A percentile compares a stretch with the other conserved stretches of the same genome.
phyloP scores from a whole-genome alignment of 225 moss, liverwort and hornwort genomes.

The Takakia lepidozioides region DNA sequence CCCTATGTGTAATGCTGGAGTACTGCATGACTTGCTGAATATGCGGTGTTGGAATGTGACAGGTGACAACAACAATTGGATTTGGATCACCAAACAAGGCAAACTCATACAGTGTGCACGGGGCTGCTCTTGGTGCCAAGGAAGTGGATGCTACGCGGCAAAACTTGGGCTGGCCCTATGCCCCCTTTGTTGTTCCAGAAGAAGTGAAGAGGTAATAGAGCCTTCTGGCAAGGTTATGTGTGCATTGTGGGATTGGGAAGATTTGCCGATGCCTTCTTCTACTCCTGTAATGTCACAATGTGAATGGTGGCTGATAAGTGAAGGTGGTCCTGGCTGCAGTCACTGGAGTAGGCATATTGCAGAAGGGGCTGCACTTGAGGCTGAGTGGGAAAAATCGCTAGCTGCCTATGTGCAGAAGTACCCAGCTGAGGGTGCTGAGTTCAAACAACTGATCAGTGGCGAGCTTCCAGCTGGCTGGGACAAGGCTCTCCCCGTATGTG shows the following conservation, averaged over 20 bases:
- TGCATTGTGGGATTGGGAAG: neutral
- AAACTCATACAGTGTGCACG: conserved; percentile 42
- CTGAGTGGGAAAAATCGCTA: conserved; percentile 30
- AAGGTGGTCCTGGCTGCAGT: conserved; percentile 7
- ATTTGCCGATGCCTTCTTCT: neutral
- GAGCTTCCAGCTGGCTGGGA: conserved; percentile 40
- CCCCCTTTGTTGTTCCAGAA: conserved; percentile 52
- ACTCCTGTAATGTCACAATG: too few relatives aligned
- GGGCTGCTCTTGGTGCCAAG: conserved; percentile 44
- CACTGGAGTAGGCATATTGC: conserved; percentile 46
- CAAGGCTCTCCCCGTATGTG: conserved; percentile 34
- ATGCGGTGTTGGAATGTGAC: neutral
- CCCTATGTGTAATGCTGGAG: too few relatives aligned
- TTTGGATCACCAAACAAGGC: conserved; percentile 64
- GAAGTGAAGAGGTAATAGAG: conserved; percentile 28
- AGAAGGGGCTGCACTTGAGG: conserved; percentile 27
- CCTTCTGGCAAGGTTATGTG: neutral
- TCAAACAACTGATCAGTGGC: conserved; percentile 33
- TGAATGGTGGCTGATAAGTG: neutral
- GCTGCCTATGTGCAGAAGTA: conserved; percentile 40
- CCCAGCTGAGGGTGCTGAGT: conserved; percentile 44
- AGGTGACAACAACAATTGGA: conserved; percentile 60
- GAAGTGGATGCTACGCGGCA: conserved; percentile 52
- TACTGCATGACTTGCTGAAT: neutral
- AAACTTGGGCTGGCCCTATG: conserved; percentile 49